Evolutionary conservation across 2,329 filamentous ascomycete species (phyloP).

Genomic region (Zasmidium cellare): DNA sequence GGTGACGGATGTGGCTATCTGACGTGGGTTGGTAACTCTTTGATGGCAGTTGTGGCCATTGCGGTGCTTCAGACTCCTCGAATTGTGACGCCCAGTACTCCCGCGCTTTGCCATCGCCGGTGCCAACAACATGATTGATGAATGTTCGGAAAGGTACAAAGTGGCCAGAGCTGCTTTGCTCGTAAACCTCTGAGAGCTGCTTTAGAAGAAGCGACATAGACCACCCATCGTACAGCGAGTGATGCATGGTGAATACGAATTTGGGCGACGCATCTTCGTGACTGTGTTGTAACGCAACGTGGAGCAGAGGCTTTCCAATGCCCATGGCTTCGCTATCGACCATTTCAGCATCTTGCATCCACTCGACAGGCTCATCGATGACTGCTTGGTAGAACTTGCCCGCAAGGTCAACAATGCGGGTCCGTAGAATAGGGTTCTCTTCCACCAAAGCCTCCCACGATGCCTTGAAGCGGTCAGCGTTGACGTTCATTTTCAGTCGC

Average conservation of each 20-base stretch:
- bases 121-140: constrained; percentile 34
- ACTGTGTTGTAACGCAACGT: background rate
- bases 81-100: constrained; percentile 37
- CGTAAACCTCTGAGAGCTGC: constrained; percentile 21
- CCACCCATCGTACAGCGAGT: constrained; percentile 44
- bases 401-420: constrained; percentile 32
- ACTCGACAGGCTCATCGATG: background rate
- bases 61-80: constrained; percentile 30
- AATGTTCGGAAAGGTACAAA: constrained; percentile 29
- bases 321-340: background rate
- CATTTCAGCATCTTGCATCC: background rate
- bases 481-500: constrained; percentile 22
- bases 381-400: background rate
- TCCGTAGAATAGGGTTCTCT: constrained; percentile 38
- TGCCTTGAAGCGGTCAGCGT: constrained; percentile 32
- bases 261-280: background rate
- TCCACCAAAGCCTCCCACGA: constrained; percentile 38
- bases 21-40: constrained; percentile 17
- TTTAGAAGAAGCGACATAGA: constrained; percentile 37
- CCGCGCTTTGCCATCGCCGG: constrained; percentile 23
- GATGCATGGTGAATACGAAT: constrained; percentile 32
- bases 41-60: constrained; percentile 35
- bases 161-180: background rate
- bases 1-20: background rate
- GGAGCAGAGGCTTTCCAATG: background rate